Conservation (phyloP, 805 yeast genomes). For the Cyberlindnera subsufficiens region DNA sequence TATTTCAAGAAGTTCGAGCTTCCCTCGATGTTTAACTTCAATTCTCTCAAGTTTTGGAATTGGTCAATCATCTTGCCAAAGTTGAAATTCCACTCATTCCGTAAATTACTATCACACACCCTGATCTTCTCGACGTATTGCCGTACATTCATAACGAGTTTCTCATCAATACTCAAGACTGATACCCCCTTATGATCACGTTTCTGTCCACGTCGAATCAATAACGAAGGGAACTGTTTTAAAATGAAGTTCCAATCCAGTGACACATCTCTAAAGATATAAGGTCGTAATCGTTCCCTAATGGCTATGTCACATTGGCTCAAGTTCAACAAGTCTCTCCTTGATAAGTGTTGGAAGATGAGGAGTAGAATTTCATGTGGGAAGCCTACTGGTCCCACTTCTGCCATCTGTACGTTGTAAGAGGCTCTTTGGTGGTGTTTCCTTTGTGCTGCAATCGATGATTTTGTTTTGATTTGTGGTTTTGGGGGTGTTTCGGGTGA, state of each 20-base stretch:
- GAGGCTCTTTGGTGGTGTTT: not conserved
- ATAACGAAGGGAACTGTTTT: conserved; percentile 2
- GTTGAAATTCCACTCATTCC: conserved; percentile 31
- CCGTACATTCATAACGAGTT: not conserved
- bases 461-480: not conserved
- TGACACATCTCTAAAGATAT: conserved; percentile 10
- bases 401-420: not conserved
- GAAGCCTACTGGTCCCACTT: conserved; percentile 1
- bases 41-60: conserved; percentile 18
- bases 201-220: conserved; percentile 3
- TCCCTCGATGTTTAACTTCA: conserved; percentile 23
- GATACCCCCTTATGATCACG: not conserved
- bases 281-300: conserved; percentile 15
- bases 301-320: conserved; percentile 5
- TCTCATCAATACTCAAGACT: not conserved
- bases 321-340: conserved; percentile 11
- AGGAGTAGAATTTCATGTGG: conserved; percentile 17
- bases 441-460: not conserved
- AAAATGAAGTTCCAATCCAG: conserved; percentile 16
- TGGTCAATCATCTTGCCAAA: conserved; percentile 20
- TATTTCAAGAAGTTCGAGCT: conserved; percentile 32
- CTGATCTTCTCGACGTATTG: conserved; percentile 22
- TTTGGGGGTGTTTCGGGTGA: no score
- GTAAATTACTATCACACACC: conserved; percentile 24
- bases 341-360: conserved; percentile 14